phyloP scores from a whole-genome alignment of 306 rosid genomes.

The Astragalus membranaceus region DNA sequence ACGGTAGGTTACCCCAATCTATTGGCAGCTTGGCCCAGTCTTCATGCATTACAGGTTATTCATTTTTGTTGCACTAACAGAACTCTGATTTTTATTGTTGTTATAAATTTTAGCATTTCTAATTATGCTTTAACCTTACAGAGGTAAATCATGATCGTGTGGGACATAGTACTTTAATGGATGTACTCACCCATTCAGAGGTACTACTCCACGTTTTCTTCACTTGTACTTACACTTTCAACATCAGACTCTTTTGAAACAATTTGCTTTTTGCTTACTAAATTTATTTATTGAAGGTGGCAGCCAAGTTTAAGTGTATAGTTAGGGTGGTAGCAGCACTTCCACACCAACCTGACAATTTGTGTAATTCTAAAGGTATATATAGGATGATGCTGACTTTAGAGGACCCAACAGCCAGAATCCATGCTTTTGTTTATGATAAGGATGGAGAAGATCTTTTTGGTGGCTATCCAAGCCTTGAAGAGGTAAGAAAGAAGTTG shows the following conservation, averaged over 20 bases:
- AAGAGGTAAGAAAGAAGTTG: slow-evolving; percentile 27
- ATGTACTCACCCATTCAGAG: slow-evolving; percentile 47
- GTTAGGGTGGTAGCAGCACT: slow-evolving; percentile 49
- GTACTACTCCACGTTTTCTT: slow-evolving; percentile 26
- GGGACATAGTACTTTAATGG: slow-evolving; percentile 44
- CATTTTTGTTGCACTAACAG: slow-evolving; percentile 5
- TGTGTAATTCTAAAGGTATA: slow-evolving; percentile 24
- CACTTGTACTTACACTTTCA: not conserved
- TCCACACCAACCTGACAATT: slow-evolving; percentile 39
- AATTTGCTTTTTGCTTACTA: not conserved
- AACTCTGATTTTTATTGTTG: not conserved
- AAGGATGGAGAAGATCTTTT: slow-evolving; percentile 64
- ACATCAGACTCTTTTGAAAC: not conserved
- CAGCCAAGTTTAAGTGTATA: slow-evolving; percentile 49
- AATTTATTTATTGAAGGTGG: slow-evolving; percentile 35
- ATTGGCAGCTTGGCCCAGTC: slow-evolving; percentile 31
- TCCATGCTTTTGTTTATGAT: slow-evolving; percentile 46
- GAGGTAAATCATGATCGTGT: slow-evolving; percentile 31
- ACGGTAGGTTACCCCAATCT: slow-evolving; percentile 29
- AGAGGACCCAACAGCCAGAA: slow-evolving; percentile 79
- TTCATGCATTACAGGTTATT: slow-evolving; percentile 45
- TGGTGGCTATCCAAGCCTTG: slow-evolving; percentile 29
- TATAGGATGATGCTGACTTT: slow-evolving; percentile 48
- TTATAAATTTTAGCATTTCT: slow-evolving; percentile 1
- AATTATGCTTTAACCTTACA: slow-evolving; percentile 16